Evolutionary conservation across 2,329 filamentous ascomycete genomes (phyloP).

Genomic region (Calonectria fujianensis): DNA sequence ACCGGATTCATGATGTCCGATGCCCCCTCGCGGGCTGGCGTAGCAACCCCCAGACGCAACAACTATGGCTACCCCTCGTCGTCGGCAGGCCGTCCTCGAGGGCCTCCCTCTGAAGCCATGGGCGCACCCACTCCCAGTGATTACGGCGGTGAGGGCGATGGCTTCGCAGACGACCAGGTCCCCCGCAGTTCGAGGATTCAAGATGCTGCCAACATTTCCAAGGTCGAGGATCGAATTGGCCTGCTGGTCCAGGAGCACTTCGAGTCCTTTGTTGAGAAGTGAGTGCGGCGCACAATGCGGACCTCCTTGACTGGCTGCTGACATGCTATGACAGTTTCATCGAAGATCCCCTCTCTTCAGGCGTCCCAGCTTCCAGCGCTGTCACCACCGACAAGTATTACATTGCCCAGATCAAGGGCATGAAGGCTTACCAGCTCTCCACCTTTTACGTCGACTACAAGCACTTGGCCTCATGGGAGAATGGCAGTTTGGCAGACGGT

Average conservation of each 20-base stretch:
- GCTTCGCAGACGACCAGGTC: conserved; percentile 79
- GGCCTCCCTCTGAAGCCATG: conserved; percentile 77
- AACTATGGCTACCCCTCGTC: conserved; percentile 68
- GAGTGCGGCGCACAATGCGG: conserved; percentile 51
- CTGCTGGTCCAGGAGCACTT: conserved; percentile 85
- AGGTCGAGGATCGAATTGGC: conserved; percentile 85
- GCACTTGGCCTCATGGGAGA: conserved; percentile 85
- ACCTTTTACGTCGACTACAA: conserved; percentile 92
- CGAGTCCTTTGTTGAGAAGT: conserved; percentile 87
- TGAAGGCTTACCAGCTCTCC: conserved; percentile 84
- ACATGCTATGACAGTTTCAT: conserved; percentile 70
- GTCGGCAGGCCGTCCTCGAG: conserved; percentile 72
- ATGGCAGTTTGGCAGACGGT: conserved; percentile 88
- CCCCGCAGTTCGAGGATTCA: conserved; percentile 70
- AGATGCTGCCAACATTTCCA: conserved; percentile 74
- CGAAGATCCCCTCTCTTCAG: conserved; percentile 80
- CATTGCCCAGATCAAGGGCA: conserved; percentile 86
- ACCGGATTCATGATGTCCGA: conserved; percentile 76
- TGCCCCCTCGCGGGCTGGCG: conserved; percentile 65
- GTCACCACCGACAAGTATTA: conserved; percentile 89
- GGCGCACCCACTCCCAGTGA: conserved; percentile 73
- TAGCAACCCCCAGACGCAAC: conserved; percentile 65
- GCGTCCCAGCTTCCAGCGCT: conserved; percentile 79
- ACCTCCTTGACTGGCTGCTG: conserved; percentile 13
- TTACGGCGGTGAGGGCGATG: conserved; percentile 71